These are phyloP conservation scores for Chrysanthemum makinoi DNA, from an alignment of 129 eudicot species.

Conservation along the genomic window DNA sequence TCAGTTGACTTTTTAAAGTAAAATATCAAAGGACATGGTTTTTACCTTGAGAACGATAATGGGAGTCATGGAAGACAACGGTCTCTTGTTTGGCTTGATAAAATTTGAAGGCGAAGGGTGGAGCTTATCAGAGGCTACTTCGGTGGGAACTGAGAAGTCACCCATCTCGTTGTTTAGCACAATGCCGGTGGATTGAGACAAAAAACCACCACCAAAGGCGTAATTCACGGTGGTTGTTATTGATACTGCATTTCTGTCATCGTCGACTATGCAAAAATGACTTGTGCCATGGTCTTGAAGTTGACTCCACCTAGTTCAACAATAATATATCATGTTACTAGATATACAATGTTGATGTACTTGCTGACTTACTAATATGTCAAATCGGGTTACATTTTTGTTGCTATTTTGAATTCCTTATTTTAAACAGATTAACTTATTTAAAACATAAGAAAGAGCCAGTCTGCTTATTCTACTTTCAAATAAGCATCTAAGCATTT, in stretches of 20 bases:
- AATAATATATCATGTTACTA: not conserved
- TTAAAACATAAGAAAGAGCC: no score
- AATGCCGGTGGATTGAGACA: constrained; percentile 89
- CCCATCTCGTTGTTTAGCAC: constrained; percentile 81
- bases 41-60: constrained; percentile 80
- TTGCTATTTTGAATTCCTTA: no score
- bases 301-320: constrained; percentile 73
- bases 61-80: constrained; percentile 95
- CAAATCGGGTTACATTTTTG: no score
- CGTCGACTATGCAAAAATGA: constrained; percentile 89
- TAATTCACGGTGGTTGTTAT: constrained; percentile 83
- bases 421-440: no score
- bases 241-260: constrained; percentile 82
- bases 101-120: constrained; percentile 88
- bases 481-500: no score
- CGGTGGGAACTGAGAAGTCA: constrained; percentile 76
- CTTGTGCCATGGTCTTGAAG: constrained; percentile 88
- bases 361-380: no score
- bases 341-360: not conserved
- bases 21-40: not conserved
- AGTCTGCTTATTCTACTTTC: no score
- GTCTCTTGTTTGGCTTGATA: constrained; percentile 77
- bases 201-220: constrained; percentile 73
- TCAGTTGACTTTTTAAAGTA: constrained; percentile 11
- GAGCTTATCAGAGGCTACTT: constrained; percentile 52